Evolutionary conservation across 2,329 filamentous ascomycete genomes (phyloP).

Genomic region (Emericellopsis cladophorae): DNA sequence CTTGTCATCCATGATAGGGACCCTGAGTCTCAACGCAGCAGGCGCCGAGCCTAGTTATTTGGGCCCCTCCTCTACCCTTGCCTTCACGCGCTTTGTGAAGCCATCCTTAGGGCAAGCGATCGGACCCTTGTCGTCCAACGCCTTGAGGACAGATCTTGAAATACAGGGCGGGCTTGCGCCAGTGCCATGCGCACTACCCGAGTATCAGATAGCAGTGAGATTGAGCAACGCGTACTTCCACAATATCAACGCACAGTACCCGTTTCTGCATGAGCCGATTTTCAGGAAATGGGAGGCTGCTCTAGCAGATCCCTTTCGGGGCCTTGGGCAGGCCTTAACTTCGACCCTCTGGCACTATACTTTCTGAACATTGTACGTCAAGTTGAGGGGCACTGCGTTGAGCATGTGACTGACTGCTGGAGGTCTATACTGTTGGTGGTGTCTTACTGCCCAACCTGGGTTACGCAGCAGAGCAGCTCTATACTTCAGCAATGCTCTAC

Average conservation of each 20-base stretch:
- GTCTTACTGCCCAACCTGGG: conserved; percentile 1
- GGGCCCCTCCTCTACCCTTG: background rate
- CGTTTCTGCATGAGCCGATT: conserved; percentile 20
- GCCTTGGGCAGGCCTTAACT: background rate
- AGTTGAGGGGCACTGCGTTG: background rate
- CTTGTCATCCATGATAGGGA: conserved; percentile 10
- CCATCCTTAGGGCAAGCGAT: background rate
- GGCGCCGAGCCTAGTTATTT: background rate
- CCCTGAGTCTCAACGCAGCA: conserved; percentile 7
- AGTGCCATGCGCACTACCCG: background rate
- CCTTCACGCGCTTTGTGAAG: background rate
- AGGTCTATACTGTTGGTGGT: conserved; percentile 7
- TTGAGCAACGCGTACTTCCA: conserved; percentile 18
- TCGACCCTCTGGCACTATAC: conserved; percentile 2
- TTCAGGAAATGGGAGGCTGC: conserved; percentile 16
- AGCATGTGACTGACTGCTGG: too few species aligned
- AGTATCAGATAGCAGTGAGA: background rate
- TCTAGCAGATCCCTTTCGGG: conserved; percentile 4
- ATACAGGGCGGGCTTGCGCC: background rate
- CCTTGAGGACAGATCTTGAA: background rate
- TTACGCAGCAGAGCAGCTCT: conserved; percentile 4
- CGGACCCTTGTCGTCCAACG: background rate
- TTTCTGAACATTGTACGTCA: conserved; percentile 6
- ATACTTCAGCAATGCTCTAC: conserved; percentile 10
- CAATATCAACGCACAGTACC: conserved; percentile 22